phyloP scores from a whole-genome alignment of 148 eudicot genomes.

The Rhododendron ferrugineum region DNA sequence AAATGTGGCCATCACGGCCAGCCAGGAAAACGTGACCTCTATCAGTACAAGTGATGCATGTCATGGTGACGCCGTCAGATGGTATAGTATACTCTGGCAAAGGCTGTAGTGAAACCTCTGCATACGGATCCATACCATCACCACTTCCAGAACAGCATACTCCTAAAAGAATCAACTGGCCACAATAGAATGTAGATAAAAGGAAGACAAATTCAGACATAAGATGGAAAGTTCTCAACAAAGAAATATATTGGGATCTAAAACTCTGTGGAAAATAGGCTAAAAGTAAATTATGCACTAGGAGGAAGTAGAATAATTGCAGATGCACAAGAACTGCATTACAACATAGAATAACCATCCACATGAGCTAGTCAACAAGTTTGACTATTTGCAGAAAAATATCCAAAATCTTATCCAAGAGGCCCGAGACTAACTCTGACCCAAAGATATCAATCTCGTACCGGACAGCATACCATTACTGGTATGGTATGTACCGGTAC shows the following conservation, averaged over 20 bases:
- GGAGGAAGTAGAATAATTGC: not conserved
- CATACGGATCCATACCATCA: slow-evolving; percentile 91
- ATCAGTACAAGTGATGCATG: slow-evolving; percentile 79
- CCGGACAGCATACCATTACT: too few relatives aligned
- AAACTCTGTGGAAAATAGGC: not conserved
- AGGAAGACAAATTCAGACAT: not conserved
- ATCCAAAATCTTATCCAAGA: not conserved
- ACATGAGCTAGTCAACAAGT: not conserved
- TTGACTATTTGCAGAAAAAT: not conserved
- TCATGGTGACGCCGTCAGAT: slow-evolving; percentile 94
- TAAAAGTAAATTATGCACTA: not conserved
- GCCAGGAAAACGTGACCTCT: slow-evolving; percentile 83
- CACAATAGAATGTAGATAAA: slow-evolving; percentile 12
- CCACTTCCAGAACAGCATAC: slow-evolving; percentile 86
- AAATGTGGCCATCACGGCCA: slow-evolving; percentile 95
- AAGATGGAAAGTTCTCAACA: not conserved
- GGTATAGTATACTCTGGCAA: slow-evolving; percentile 82
- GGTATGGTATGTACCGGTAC: too few relatives aligned
- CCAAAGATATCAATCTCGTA: too few relatives aligned
- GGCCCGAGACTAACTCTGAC: not conserved
- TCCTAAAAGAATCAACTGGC: slow-evolving; percentile 89
- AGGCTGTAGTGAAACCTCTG: slow-evolving; percentile 84
- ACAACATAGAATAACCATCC: not conserved
- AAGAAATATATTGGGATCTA: not conserved
- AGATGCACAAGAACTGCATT: not conserved